Base-by-base conservation (phyloP, 177 flowering plant genomes). In the Vitis hybrid region DNA sequence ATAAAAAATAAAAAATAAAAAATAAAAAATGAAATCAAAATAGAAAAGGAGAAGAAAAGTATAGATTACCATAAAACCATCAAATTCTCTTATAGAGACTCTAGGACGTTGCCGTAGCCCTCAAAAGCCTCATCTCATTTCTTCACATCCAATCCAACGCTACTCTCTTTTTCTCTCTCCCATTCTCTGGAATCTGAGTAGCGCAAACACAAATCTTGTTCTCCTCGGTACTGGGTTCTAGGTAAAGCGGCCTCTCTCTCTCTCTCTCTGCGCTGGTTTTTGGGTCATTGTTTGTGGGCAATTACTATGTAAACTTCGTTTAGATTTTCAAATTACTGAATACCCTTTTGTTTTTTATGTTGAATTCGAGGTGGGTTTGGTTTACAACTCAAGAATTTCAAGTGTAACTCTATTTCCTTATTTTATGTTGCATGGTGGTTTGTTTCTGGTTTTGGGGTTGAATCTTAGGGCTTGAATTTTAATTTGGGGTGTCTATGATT, bases 321-420 rank as follows among this genome's bases (percentile, higher is more conserved):
- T 69, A 2, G 49, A 11, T 54, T 26, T 63, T n/a, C 45, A 56
- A 45, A 64, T 74, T 68, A 10, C 14, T 32, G 17, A 15, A 64
- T 51, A 59, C 69, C 71, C 72, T 15, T 19, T 62, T 30, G 2
- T 66, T 70, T n/a, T 13, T 75, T 62, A 5, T 50, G 64, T 21
- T 62, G 64, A 70, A 55, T 66, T 65, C 23, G 51, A 17, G 32
- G 23, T 66, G 73, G 78, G 54, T 66, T 70, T 67, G n/a, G 8
- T 30, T 48, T 17, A 18, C 18, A 56, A 9, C 13, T 56, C 45
- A 32, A 67, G 12, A 69, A 21, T 17, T 74, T 15, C 32, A 11
- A 11, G 11, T 19, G 45, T 34, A 6, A 34, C 45, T 34, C 7
- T 34, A 34, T 34, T 34, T 34, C 6, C 45, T 34, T 34, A 6